These are phyloP conservation scores for Coemansia sp. DNA, from an alignment of 192 early-diverging fungal genomes.

Conservation along the genomic window DNA sequence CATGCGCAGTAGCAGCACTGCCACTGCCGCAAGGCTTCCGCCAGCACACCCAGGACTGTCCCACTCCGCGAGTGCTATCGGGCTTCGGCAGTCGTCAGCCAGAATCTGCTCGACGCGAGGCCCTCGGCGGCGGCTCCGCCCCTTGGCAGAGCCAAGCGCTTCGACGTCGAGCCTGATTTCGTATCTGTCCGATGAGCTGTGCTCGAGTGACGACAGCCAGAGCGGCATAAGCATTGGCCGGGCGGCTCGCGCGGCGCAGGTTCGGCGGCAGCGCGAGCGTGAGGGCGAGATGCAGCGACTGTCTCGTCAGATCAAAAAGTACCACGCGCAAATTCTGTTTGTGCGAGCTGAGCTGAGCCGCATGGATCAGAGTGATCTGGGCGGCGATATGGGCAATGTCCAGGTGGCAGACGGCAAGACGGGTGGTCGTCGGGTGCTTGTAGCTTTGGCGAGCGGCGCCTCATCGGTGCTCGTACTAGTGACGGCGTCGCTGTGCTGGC, in stretches of 20 bases:
- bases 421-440: not conserved
- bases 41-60: conserved; percentile 35
- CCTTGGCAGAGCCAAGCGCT: conserved; percentile 2
- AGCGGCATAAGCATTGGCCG: conserved; percentile 1
- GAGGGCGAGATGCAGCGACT: conserved; percentile 46
- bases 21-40: conserved; percentile 14
- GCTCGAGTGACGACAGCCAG: conserved; percentile 28
- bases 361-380: conserved; percentile 35
- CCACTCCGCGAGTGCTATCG: not conserved
- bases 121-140: not conserved
- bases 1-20: conserved; percentile 11
- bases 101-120: not conserved
- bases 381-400: not conserved
- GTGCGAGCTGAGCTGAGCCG: conserved; percentile 36
- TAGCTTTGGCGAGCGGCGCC: conserved; percentile 10
- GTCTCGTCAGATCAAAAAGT: conserved; percentile 41
- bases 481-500: conserved; percentile 41
- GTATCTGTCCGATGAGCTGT: conserved; percentile 22
- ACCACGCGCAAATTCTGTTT: conserved; percentile 43
- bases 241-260: conserved; percentile 7
- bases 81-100: not conserved
- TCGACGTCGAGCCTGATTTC: conserved; percentile 20
- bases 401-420: not conserved
- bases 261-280: conserved; percentile 26
- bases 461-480: conserved; percentile 21